Conservation (phyloP, 2,329 filamentous ascomycete species). For the Raffaelea ambrosiae region DNA sequence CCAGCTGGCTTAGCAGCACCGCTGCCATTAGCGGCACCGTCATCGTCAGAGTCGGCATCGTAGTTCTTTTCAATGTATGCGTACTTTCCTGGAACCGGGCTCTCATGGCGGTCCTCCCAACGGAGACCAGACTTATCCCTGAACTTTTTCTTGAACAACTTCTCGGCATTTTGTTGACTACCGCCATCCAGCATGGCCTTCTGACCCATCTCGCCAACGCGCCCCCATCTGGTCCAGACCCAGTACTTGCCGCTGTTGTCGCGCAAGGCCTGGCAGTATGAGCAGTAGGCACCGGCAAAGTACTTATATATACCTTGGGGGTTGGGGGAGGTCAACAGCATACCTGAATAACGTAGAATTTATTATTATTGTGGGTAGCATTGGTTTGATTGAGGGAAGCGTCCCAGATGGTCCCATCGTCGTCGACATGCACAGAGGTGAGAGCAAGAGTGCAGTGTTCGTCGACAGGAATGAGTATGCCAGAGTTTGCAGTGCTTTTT, state of each 20-base stretch:
- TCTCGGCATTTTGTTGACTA: constrained; percentile 32
- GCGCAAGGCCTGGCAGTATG: constrained; percentile 39
- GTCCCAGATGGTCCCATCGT: constrained; percentile 62
- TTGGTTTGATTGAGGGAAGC: constrained; percentile 75
- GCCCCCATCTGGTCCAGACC: constrained; percentile 74
- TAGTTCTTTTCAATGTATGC: constrained; percentile 76
- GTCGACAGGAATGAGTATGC: constrained; percentile 45
- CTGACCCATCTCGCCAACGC: constrained; percentile 57
- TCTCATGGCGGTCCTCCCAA: constrained; percentile 44
- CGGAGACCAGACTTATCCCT: constrained; percentile 49
- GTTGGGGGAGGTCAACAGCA: background rate
- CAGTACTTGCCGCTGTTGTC: constrained; percentile 33
- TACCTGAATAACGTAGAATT: constrained; percentile 71
- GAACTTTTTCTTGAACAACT: constrained; percentile 53
- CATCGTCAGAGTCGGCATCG: constrained; percentile 44
- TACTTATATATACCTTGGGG: too few relatives aligned
- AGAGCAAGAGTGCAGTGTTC: constrained; percentile 27
- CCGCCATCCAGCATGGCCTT: constrained; percentile 33
- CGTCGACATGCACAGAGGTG: constrained; percentile 56
- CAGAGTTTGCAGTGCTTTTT: constrained; percentile 13
- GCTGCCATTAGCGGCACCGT: constrained; percentile 36
- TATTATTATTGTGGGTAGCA: constrained; percentile 65
- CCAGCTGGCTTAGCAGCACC: constrained; percentile 8
- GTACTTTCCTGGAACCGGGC: constrained; percentile 62
- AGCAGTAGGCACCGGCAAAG: too few relatives aligned